phyloP scores from a whole-genome alignment of 2,329 filamentous ascomycete genomes.

The Neopestalotiopsis sp. region DNA sequence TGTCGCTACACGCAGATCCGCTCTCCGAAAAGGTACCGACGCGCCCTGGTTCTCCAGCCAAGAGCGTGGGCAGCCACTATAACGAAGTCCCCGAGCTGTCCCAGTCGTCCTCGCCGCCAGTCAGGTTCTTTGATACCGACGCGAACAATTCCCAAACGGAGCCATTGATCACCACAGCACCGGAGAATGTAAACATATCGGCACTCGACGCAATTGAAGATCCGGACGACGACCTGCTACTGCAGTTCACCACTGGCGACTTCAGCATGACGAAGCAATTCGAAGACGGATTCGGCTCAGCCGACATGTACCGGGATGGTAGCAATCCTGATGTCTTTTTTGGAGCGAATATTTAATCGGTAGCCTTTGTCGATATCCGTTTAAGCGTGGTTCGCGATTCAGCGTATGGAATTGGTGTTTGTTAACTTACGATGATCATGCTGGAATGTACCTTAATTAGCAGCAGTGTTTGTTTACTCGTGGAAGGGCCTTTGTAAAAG shows the following conservation, averaged over 20 bases:
- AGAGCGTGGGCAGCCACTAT: constrained; percentile 56
- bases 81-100: constrained; percentile 66
- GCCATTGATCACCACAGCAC: constrained; percentile 37
- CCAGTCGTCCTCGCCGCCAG: constrained; percentile 60
- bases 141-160: constrained; percentile 39
- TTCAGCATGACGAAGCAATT: constrained; percentile 56
- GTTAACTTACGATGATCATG: constrained; percentile 14
- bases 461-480: neutral
- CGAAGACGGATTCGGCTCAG: constrained; percentile 55
- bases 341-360: constrained; percentile 30
- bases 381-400: neutral
- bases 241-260: constrained; percentile 50
- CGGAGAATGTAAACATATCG: constrained; percentile 36
- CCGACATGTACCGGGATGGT: constrained; percentile 55
- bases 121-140: constrained; percentile 54
- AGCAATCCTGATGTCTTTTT: constrained; percentile 59
- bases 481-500: constrained; percentile 7
- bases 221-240: constrained; percentile 51
- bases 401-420: constrained; percentile 10
- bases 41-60: constrained; percentile 52
- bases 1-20: constrained; percentile 30
- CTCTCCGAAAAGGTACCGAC: constrained; percentile 18
- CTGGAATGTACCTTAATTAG: constrained; percentile 1
- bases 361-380: constrained; percentile 18
- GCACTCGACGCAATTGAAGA: constrained; percentile 33